Base-by-base conservation (phyloP, 192 early-diverging fungal genomes). In the Gaertneriomyces sp. region DNA sequence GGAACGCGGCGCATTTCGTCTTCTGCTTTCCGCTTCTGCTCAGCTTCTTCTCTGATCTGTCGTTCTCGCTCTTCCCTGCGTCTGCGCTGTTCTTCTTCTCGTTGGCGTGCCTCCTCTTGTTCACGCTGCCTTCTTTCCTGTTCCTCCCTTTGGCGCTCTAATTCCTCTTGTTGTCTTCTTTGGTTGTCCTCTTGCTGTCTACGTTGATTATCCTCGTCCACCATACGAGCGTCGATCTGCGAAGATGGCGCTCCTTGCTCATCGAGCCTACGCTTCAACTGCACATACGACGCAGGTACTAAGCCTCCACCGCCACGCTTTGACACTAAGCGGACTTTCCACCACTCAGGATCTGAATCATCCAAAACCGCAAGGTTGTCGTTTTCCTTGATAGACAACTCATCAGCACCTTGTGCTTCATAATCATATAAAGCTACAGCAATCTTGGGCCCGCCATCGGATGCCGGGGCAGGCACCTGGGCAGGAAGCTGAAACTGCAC, bases 321-420 rank as follows among this genome's bases (percentile, higher is more conserved):
- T 1, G 71, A 80, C 68, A 94, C 90, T 55, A 87, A 73, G 57
- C 91, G 85, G 7, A 93, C 93, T 55, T 81, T 81, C 80, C 88
- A 90, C 96, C 96, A 98, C 67, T 96, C 93, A 11, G 87, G 81
- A 84, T 96, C 95, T 52, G 87, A 85, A 69, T 86, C 86, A 64
- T 94, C 91, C 38, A 96, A 60, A 58, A 96, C 82, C 74, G 95
- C 87, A 42, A 98, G 68, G 49, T 91, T 79, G 69, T 95, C 91
- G 75, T 91, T 89, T 72, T 98, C 94, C 33, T 81, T 75, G 60
- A 98, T 86, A 39, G 80, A 70, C 41, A 98, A 74, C 77, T 98
- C 93, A 61, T 95, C 95, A 45, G 83, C 86, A 55, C 84, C 90
- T 33, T 81, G 78, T 43, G 96, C 89, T 20, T 85, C 83, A 75